A percentile compares a stretch with the other conserved stretches of the same genome.
Evolutionary conservation across 1,284 basidiomycete genomes (phyloP).

Genomic region (Leccinum fallax): DNA sequence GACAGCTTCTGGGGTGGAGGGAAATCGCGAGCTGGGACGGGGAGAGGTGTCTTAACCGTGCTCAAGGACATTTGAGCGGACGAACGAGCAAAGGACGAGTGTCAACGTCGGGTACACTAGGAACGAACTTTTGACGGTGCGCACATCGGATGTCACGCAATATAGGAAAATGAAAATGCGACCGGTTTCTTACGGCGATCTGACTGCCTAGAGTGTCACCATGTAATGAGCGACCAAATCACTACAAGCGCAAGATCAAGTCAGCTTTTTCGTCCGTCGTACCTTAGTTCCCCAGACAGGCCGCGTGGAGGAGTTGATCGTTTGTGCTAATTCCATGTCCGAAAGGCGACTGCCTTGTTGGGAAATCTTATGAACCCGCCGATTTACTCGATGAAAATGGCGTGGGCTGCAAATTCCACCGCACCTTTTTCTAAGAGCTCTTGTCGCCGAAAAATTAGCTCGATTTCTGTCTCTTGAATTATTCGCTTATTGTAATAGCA

Average conservation of each 20-base stretch:
- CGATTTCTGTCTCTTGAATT: constrained; percentile 18
- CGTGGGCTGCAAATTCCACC: neutral
- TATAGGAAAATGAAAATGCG: neutral
- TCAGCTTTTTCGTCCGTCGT: neutral
- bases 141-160: neutral
- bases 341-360: too few relatives aligned
- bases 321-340: neutral
- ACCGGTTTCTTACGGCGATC: neutral
- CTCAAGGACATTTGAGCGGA: constrained; percentile 9
- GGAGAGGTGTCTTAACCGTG: constrained; percentile 25
- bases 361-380: neutral
- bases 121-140: too few relatives aligned
- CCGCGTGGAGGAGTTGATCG: constrained; percentile 33
- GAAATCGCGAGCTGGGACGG: constrained; percentile 31
- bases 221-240: neutral
- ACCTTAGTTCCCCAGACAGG: neutral
- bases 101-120: too few relatives aligned
- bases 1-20: constrained; percentile 40
- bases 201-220: neutral
- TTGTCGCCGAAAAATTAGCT: constrained; percentile 4
- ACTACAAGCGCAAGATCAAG: neutral
- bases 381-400: neutral
- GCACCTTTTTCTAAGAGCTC: neutral
- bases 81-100: too few relatives aligned
- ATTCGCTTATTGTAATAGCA: constrained; percentile 22